These are phyloP conservation scores for Volvox reticuliferus DNA, from an alignment of 139 green algal genomes.

Conservation along the genomic window DNA sequence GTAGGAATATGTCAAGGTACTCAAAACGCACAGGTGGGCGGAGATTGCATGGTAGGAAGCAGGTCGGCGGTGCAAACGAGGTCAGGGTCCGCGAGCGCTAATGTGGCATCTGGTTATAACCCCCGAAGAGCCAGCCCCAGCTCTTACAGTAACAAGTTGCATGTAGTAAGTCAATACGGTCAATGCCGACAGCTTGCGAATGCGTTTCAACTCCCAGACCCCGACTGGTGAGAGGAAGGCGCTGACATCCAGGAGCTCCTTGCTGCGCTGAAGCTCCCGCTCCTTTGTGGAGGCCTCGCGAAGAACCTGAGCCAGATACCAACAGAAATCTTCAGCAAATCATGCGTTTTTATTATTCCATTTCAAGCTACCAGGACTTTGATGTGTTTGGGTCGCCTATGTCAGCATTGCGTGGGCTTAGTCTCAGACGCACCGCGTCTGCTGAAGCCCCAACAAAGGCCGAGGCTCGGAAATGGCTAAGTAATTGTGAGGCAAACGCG, in stretches of 20 bases:
- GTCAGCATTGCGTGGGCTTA: not conserved
- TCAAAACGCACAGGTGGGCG: not conserved
- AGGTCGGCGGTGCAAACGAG: not conserved
- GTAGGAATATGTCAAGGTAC: not conserved
- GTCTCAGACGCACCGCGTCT: not conserved
- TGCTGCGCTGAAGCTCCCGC: conserved; percentile 21
- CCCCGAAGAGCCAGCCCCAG: too few species aligned
- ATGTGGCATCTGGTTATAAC: too few species aligned
- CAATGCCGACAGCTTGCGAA: conserved; percentile 69
- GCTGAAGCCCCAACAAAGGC: not conserved
- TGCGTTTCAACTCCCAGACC: conserved; percentile 71
- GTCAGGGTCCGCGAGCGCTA: too few species aligned
- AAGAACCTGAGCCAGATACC: conserved; percentile 9
- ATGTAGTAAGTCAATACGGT: conserved; percentile 53
- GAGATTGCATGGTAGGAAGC: too few species aligned
- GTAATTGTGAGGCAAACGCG: not conserved
- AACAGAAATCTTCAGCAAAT: not conserved
- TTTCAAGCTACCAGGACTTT: not conserved
- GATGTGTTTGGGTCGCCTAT: not conserved
- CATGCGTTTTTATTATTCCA: not conserved
- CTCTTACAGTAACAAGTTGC: conserved; percentile 41
- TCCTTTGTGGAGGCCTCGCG: conserved; percentile 43
- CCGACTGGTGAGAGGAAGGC: conserved; percentile 64
- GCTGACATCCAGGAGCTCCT: conserved; percentile 65
- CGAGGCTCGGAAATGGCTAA: conserved; percentile 16